Evolutionary conservation across 495 filamentous ascomycete genomes (phyloP).

Genomic region (Penicillium lagena): DNA sequence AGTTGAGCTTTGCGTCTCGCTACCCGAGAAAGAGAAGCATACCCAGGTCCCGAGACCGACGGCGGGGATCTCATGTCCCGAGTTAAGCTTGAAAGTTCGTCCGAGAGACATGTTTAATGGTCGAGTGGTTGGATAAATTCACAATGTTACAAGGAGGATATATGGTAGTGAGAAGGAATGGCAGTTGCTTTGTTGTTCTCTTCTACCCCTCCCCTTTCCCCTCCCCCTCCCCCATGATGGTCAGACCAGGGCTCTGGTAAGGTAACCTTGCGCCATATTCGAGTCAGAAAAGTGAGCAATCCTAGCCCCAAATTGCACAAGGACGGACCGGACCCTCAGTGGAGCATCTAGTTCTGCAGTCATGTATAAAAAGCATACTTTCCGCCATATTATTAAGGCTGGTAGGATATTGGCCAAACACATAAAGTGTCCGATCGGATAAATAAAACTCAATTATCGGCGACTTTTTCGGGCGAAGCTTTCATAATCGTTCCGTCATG

Average conservation of each 20-base stretch:
- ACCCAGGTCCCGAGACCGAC: constrained; percentile 29
- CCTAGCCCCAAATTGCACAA: constrained; percentile 9
- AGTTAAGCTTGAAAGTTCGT: constrained; percentile 33
- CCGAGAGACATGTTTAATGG: constrained; percentile 27
- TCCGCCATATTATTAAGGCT: no score
- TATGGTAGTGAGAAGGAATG: no score
- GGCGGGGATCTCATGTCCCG: constrained; percentile 33
- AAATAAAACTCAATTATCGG: not conserved
- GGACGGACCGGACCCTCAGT: constrained; percentile 4
- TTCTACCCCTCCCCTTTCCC: not conserved
- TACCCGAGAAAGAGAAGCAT: constrained; percentile 2
- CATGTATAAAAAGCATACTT: no score
- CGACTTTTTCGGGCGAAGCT: not conserved
- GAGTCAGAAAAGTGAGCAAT: not conserved
- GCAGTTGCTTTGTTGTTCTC: not conserved
- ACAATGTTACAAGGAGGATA: no score
- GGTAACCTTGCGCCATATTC: not conserved
- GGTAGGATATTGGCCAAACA: no score
- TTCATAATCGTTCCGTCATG: constrained; percentile 14
- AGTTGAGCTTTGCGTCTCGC: not conserved
- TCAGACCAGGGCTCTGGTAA: not conserved
- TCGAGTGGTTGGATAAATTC: not conserved
- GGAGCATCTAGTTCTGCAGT: not conserved
- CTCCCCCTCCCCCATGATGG: not conserved
- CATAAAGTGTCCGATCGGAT: no score